Evolutionary conservation across 148 eudicot genomes (phyloP).

Genomic region (Dianthus caryophyllus): DNA sequence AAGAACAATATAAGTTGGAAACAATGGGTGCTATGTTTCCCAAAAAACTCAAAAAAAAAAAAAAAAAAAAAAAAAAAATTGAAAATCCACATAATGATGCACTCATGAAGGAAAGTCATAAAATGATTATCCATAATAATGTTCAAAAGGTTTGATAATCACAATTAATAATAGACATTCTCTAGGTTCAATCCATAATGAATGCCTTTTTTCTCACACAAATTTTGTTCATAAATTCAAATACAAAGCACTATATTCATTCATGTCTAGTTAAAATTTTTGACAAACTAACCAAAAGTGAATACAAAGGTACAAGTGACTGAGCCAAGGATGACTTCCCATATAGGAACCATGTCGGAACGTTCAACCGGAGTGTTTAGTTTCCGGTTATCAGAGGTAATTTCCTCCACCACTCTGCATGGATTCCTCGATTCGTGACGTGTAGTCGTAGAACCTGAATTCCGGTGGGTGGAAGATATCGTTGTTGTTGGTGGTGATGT

Average conservation of each 20-base stretch:
- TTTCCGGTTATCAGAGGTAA: constrained; percentile 25
- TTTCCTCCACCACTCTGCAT: constrained; percentile 23
- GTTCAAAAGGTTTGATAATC: not conserved
- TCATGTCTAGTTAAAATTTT: not conserved
- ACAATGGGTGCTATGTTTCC: too few species aligned
- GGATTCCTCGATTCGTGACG: constrained; percentile 29
- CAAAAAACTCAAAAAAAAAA: too few species aligned
- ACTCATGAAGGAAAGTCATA: too few species aligned
- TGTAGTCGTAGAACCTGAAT: constrained; percentile 39
- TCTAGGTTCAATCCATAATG: constrained; percentile 2
- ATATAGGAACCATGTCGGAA: constrained; percentile 17
- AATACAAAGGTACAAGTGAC: constrained; percentile 17
- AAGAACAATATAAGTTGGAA: too few species aligned
- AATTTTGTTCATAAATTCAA: constrained; percentile 9
- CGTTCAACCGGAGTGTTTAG: not conserved
- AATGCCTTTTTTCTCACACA: not conserved
- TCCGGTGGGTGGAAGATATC: constrained; percentile 31
- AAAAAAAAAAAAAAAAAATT: too few species aligned
- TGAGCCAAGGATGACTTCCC: constrained; percentile 80
- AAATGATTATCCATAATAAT: constrained; percentile 7
- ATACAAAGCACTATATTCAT: not conserved
- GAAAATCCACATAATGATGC: too few species aligned
- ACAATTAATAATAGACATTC: not conserved
- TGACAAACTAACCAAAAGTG: constrained; percentile 1
- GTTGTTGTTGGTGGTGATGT: constrained; percentile 34